Percentiles rank a stretch among this genome's conserved stretches.
Evolutionary conservation across 352 stramenopile species (phyloP).

Genomic region (Detonula confervacea): DNA sequence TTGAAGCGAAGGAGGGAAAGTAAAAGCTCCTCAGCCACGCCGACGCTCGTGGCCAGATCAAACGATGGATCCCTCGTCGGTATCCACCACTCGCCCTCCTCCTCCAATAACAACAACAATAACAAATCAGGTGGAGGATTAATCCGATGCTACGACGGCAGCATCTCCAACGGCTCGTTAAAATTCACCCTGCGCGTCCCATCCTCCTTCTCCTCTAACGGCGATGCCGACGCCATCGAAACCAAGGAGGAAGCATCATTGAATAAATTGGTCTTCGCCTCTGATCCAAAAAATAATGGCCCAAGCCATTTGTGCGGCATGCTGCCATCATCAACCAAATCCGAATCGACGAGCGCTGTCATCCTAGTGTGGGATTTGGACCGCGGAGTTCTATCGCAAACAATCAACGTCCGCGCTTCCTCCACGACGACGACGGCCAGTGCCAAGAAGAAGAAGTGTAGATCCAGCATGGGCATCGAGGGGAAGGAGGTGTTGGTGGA

Average conservation of each 20-base stretch:
- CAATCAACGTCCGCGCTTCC: conserved; percentile 20
- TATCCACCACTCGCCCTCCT: conserved; percentile 10
- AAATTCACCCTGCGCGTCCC: conserved; percentile 57
- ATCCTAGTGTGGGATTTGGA: conserved; percentile 62
- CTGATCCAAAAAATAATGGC: no score
- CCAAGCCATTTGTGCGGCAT: conserved; percentile 26
- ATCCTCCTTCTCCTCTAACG: background rate
- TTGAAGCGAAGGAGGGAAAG: conserved; percentile 39
- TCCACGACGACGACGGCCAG: background rate
- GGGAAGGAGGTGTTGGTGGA: conserved; percentile 27
- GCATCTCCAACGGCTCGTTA: conserved; percentile 35
- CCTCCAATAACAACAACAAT: background rate
- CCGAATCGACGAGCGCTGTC: no score
- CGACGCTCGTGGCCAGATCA: conserved; percentile 31
- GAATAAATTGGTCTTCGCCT: conserved; percentile 41
- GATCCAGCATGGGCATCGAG: conserved; percentile 3
- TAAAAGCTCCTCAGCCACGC: no score
- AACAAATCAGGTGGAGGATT: background rate
- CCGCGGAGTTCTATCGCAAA: conserved; percentile 46
- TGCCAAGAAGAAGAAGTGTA: conserved; percentile 29
- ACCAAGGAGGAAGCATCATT: background rate
- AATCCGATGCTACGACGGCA: conserved; percentile 53
- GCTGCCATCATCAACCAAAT: background rate
- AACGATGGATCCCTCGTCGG: conserved; percentile 35
- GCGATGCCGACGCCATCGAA: background rate